Evolutionary conservation across 2,329 filamentous ascomycete species (phyloP).

Genomic region (Lasiodiplodia hormozganensis): DNA sequence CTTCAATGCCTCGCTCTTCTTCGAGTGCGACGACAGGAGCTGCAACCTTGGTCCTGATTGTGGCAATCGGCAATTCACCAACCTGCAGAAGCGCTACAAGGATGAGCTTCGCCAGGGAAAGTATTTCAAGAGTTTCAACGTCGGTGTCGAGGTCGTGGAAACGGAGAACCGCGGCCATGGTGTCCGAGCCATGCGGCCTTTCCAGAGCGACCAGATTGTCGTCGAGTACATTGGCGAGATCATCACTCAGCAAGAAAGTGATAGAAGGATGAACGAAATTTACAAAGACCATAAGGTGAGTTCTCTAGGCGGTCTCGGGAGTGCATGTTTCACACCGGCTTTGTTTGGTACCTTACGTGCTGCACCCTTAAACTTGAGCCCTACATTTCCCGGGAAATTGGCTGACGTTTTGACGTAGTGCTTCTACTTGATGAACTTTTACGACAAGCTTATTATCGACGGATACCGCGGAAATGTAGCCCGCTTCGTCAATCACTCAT

Average conservation of each 20-base stretch:
- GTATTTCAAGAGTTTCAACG: slow-evolving; percentile 69
- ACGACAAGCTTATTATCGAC: slow-evolving; percentile 98
- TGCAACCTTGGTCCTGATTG: slow-evolving; percentile 83
- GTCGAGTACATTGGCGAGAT: slow-evolving; percentile 99
- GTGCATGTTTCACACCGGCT: neutral
- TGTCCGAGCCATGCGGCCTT: slow-evolving; percentile 87
- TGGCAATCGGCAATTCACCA: slow-evolving; percentile 86
- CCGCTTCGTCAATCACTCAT: slow-evolving; percentile 97
- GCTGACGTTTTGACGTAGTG: slow-evolving; percentile 62
- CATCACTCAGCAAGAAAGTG: slow-evolving; percentile 92
- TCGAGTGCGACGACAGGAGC: slow-evolving; percentile 91
- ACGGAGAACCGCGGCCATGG: slow-evolving; percentile 88
- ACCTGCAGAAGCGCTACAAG: slow-evolving; percentile 62
- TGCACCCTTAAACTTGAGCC: neutral
- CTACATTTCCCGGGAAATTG: neutral
- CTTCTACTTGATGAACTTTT: slow-evolving; percentile 98
- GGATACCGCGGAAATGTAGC: slow-evolving; percentile 95
- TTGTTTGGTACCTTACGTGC: neutral
- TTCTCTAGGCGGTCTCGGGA: slow-evolving; percentile 19
- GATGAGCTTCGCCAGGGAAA: slow-evolving; percentile 60
- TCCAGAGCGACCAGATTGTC: slow-evolving; percentile 90
- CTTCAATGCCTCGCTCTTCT: slow-evolving; percentile 95
- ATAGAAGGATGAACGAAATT: slow-evolving; percentile 87
- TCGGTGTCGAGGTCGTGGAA: slow-evolving; percentile 94
- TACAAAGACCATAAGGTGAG: slow-evolving; percentile 93